phyloP scores from a whole-genome alignment of 2,329 filamentous ascomycete species.

The Fusarium pseudograminearum region DNA sequence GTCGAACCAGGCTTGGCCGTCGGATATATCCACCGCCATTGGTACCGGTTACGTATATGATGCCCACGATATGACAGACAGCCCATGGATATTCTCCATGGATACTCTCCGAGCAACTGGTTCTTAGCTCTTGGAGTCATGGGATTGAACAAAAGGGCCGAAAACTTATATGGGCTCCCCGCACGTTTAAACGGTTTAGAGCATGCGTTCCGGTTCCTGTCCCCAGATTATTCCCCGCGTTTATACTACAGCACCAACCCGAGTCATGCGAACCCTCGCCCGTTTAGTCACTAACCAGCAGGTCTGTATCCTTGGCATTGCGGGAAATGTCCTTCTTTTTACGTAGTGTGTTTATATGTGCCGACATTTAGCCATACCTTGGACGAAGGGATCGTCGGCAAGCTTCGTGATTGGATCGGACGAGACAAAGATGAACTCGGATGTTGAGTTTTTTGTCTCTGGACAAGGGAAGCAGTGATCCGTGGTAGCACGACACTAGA shows the following conservation, averaged over 20 bases:
- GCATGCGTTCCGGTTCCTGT: constrained; percentile 7
- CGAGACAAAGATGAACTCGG: background rate
- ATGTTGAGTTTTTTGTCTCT: background rate
- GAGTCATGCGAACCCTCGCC: constrained; percentile 11
- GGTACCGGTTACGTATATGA: constrained; percentile 1
- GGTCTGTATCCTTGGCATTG: constrained; percentile 4
- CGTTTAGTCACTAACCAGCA: background rate
- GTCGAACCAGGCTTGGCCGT: constrained; percentile 6
- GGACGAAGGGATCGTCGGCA: background rate
- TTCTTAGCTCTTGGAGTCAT: constrained; percentile 18
- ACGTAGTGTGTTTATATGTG: background rate
- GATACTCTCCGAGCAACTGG: constrained; percentile 3
- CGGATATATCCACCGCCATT: constrained; percentile 16
- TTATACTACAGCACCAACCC: background rate
- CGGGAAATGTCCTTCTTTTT: background rate
- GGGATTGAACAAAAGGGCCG: constrained; percentile 34
- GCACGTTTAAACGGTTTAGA: constrained; percentile 36
- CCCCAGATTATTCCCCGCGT: constrained; percentile 40
- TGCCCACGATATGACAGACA: background rate
- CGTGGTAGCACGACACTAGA: background rate
- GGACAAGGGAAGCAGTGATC: background rate
- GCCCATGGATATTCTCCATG: background rate
- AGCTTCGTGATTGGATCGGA: constrained; percentile 11
- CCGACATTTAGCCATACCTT: constrained; percentile 3
- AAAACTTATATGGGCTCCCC: constrained; percentile 29